Conservation (phyloP, 2,329 filamentous ascomycete genomes). For the Pseudogymnoascus sp. region DNA sequence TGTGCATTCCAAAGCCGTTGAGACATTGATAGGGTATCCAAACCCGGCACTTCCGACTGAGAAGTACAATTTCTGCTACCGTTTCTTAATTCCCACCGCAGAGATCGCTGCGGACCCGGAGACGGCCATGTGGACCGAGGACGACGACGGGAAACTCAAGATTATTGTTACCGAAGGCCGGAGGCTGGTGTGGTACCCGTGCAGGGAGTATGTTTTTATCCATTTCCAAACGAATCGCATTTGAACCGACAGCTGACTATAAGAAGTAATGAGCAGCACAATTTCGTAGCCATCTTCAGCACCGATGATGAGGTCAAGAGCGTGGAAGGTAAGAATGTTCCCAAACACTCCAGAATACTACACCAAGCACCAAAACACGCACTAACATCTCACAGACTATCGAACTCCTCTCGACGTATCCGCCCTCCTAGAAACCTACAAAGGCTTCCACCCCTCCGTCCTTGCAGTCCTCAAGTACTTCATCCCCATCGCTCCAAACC, state of each 20-base stretch:
- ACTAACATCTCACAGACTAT: slow-evolving; percentile 18
- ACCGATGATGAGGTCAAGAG: slow-evolving; percentile 14
- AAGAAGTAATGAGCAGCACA: slow-evolving; percentile 15
- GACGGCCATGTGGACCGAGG: slow-evolving; percentile 26
- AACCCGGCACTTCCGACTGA: slow-evolving; percentile 17
- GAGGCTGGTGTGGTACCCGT: slow-evolving; percentile 23
- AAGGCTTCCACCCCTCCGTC: slow-evolving; percentile 16
- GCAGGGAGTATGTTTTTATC: slow-evolving; percentile 21
- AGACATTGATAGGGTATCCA: slow-evolving; percentile 25
- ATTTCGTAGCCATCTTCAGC: slow-evolving; percentile 21
- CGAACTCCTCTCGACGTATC: slow-evolving; percentile 14
- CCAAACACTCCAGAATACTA: no score
- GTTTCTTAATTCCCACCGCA: slow-evolving; percentile 30
- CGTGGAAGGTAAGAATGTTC: slow-evolving; percentile 11
- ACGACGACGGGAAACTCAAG: slow-evolving; percentile 22
- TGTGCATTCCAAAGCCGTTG: slow-evolving; percentile 27
- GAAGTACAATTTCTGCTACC: slow-evolving; percentile 27
- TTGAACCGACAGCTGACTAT: background rate
- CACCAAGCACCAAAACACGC: slow-evolving; percentile 8
- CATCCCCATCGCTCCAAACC: background rate
- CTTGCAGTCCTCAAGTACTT: slow-evolving; percentile 17
- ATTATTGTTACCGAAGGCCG: slow-evolving; percentile 20
- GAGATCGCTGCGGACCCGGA: slow-evolving; percentile 27
- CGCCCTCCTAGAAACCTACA: slow-evolving; percentile 16
- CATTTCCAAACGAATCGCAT: background rate